Percentiles rank a stretch among this genome's conserved stretches.
Evolutionary conservation across 2,329 filamentous ascomycete genomes (phyloP).

Genomic region (Fusarium virguliforme): DNA sequence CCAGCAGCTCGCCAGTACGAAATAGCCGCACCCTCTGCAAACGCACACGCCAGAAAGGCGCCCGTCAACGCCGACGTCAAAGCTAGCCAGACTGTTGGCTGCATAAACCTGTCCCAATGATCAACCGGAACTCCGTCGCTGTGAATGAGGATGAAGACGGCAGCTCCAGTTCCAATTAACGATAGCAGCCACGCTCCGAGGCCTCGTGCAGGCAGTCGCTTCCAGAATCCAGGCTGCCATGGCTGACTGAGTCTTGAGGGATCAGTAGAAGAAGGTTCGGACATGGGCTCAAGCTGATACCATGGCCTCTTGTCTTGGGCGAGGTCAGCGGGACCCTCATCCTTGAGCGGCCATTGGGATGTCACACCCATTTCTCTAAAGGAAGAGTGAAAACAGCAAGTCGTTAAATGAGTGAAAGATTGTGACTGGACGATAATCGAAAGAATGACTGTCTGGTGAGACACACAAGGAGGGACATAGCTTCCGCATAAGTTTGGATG

Average conservation of each 20-base stretch:
- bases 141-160: slow-evolving; percentile 34
- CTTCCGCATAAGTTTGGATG: not conserved
- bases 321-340: slow-evolving; percentile 4
- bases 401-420: slow-evolving; percentile 10
- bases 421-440: not conserved
- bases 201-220: slow-evolving; percentile 35
- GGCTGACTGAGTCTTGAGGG: slow-evolving; percentile 38
- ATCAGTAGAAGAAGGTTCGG: slow-evolving; percentile 10
- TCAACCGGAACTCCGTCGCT: slow-evolving; percentile 41
- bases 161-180: slow-evolving; percentile 33
- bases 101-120: slow-evolving; percentile 39
- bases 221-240: slow-evolving; percentile 45
- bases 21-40: slow-evolving; percentile 42
- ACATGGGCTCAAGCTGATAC: slow-evolving; percentile 33
- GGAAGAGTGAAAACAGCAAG: not conserved
- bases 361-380: slow-evolving; percentile 2
- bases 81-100: slow-evolving; percentile 44
- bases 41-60: slow-evolving; percentile 41
- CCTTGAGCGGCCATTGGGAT: slow-evolving; percentile 37
- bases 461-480: not conserved
- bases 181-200: slow-evolving; percentile 40
- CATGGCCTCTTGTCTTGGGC: slow-evolving; percentile 24
- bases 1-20: slow-evolving; percentile 44
- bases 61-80: slow-evolving; percentile 43
- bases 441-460: not conserved